Evolutionary conservation across 225 moss, liverwort and hornwort genomes (phyloP), one percentile per base, ranked within the genome.

Genomic region (Antitrichia curtipendula): DNA sequence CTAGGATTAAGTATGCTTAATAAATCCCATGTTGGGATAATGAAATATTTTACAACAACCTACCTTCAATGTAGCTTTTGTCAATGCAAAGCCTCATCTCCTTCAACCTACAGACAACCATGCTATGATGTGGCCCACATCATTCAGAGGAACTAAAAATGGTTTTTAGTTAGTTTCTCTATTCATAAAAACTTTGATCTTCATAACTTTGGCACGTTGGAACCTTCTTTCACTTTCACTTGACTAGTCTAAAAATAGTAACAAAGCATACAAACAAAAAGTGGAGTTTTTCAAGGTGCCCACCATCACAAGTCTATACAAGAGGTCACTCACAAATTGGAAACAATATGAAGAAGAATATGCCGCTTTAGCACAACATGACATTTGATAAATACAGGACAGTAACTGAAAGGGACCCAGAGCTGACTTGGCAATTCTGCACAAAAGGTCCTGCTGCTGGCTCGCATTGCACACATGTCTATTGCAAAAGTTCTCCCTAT

Each of bases 111-210:
- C 11, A 36, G 3, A 20, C 10, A 65, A 65, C 20, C 36, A 34
- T 18, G 18, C 31, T 28, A 12, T 60, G 28, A 60, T 60, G 28
- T 13, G 12, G 13, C 28, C 7, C 2, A 25, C 59, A 60, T 25
- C 59, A 59, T 59, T 54, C 7, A 61, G 4, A 62, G 16, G 8
- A n/a, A n/a, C n/a, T n/a, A n/a, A n/a, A 45, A 45, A 66, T 0
- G 7, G 7, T 12, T n/a, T 66, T 21, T 18, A 19, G 3, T 36
- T 36, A 0, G 6, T 65, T 65, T 0, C 2, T 66, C 1, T n/a
- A 2, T 66, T n/a, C 4, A 58, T 24, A 58, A 24, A 1, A 11
- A 24, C 1, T 7, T 29, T 61, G 61, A 29, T 12, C 15, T 60
- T 60, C 6, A 13, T 15, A 29, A 61, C 14, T 61, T 61, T 61